phyloP scores from a whole-genome alignment of 148 eudicot genomes.

The Rhododendron kiyosumense region DNA sequence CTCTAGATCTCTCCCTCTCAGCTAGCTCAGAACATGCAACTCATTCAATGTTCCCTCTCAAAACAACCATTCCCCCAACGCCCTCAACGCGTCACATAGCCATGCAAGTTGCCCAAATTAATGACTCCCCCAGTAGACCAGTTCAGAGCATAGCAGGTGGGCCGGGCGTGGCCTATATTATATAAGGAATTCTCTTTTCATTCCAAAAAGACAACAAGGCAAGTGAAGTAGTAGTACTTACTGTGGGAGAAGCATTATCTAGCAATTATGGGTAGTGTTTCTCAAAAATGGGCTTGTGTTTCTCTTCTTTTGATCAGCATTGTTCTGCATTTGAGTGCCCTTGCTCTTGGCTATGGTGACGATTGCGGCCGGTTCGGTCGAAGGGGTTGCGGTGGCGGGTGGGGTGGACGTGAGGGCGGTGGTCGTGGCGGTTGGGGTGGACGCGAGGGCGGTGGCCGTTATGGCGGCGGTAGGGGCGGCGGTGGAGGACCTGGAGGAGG shows the following conservation, averaged over 20 bases:
- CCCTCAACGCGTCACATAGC: neutral
- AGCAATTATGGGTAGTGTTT: neutral
- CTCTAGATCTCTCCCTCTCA: neutral
- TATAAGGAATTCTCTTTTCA: neutral
- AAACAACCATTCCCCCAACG: conserved; percentile 1
- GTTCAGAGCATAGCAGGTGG: neutral
- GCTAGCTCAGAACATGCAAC: too few relatives aligned
- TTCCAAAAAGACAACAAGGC: neutral
- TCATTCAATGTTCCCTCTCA: neutral
- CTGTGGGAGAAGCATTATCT: neutral
- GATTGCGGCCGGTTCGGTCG: neutral
- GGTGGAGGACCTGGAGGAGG: neutral
- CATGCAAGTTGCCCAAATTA: conserved; percentile 9
- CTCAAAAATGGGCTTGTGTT: conserved; percentile 10
- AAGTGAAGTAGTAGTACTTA: neutral
- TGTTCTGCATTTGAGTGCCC: conserved; percentile 21
- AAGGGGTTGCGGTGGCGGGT: neutral
- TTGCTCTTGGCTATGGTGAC: conserved; percentile 13
- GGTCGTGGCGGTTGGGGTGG: neutral
- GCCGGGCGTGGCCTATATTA: neutral
- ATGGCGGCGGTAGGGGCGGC: neutral
- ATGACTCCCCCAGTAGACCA: conserved; percentile 2
- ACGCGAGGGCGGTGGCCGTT: neutral
- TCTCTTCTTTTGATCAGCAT: conserved; percentile 11
- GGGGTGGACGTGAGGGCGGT: neutral